phyloP scores from a whole-genome alignment of 176 grass and related monocot species.

The Phoenix roebelenii region DNA sequence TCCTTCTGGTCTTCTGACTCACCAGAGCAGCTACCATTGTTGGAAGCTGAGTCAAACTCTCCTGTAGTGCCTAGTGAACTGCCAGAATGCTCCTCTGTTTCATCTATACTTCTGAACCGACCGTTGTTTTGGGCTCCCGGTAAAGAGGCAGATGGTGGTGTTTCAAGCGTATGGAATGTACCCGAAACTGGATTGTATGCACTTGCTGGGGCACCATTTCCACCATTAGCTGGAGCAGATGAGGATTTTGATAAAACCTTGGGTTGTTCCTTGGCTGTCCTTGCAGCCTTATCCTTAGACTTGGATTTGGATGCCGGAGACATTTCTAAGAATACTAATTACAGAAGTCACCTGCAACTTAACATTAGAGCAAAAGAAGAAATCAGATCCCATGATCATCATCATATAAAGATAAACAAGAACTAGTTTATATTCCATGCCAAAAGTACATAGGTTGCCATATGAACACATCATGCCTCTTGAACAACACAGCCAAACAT shows the following conservation, averaged over 20 bases:
- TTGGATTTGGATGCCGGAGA: conserved; percentile 91
- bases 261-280: conserved; percentile 55
- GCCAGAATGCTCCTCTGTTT: conserved; percentile 84
- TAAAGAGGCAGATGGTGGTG: conserved; percentile 29
- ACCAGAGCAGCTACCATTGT: conserved; percentile 77
- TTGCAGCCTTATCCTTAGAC: conserved; percentile 57
- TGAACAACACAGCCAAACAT: no score
- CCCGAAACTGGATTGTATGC: conserved; percentile 68
- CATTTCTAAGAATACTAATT: conserved; percentile 31
- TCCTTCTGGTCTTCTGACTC: conserved; percentile 81
- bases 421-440: no score
- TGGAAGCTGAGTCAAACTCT: conserved; percentile 75
- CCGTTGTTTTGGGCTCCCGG: conserved; percentile 41
- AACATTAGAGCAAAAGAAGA: no score
- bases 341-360: no score
- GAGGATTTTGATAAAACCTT: conserved; percentile 54
- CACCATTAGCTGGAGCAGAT: conserved; percentile 19
- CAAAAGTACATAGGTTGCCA: no score
- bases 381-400: no score
- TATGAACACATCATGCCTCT: no score
- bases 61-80: conserved; percentile 64
- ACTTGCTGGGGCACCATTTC: conserved; percentile 48
- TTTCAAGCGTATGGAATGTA: conserved; percentile 81
- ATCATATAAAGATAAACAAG: no score
- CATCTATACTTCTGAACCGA: conserved; percentile 68